phyloP scores from a whole-genome alignment of 345 rosid species.

The Sonneratia caseolaris region DNA sequence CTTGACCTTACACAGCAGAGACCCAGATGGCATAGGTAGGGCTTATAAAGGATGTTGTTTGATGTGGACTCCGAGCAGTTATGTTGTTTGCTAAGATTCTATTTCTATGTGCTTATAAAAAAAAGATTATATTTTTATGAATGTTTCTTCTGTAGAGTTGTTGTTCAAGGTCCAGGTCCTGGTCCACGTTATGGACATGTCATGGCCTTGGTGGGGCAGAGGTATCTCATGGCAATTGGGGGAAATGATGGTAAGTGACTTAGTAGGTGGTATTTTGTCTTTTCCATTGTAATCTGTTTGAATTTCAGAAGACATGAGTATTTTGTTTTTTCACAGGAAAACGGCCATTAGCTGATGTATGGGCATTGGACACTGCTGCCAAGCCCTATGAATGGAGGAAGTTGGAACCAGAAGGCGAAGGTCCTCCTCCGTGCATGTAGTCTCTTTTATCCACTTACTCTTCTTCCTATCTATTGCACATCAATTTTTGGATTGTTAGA shows the following conservation, averaged over 20 bases:
- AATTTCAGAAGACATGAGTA: neutral
- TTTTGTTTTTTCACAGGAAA: constrained; percentile 41
- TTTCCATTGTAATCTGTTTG: neutral
- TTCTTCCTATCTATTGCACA: neutral
- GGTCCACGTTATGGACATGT: constrained; percentile 99
- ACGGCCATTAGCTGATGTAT: constrained; percentile 97
- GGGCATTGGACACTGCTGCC: constrained; percentile 99
- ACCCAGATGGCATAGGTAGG: constrained; percentile 96
- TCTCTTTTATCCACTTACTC: neutral
- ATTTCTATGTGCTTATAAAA: too few species aligned
- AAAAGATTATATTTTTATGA: neutral
- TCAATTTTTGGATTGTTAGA: neutral
- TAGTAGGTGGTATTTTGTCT: constrained; percentile 3
- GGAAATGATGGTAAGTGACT: constrained; percentile 80
- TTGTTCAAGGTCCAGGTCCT: constrained; percentile 99
- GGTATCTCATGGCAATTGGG: constrained; percentile 99
- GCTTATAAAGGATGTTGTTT: constrained; percentile 9
- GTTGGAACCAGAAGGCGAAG: constrained; percentile 99
- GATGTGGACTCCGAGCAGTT: neutral
- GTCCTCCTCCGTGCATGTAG: constrained; percentile 99
- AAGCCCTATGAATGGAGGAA: constrained; percentile 99
- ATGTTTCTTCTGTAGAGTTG: constrained; percentile 57
- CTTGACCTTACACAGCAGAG: constrained; percentile 94
- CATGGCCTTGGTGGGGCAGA: constrained; percentile 97
- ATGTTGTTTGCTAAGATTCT: constrained; percentile 10